Evolutionary conservation across 352 stramenopile genomes (phyloP), one percentile per base, ranked within the genome.

Genomic region (Aphanomyces invadans): DNA sequence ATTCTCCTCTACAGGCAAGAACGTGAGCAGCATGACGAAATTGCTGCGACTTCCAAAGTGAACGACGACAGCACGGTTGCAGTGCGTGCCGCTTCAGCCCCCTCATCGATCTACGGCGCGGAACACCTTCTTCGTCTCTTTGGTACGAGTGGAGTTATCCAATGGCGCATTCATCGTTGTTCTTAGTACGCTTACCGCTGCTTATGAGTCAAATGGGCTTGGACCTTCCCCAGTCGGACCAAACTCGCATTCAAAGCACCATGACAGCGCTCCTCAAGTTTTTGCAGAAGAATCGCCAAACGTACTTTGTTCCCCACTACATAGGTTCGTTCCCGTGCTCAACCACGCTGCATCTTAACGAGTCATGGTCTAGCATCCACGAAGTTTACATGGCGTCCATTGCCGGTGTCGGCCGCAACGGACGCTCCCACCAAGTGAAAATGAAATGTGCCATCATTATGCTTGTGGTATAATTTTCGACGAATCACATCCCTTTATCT

Each of bases 1-100:
- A 95, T 94, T 69, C 65, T 98, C 60, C 76, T 98, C 17, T 98
- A 98, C 67, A 79, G 80, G 19, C 85, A 95, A 71, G 91, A 98
- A 68, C 85, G 90, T 42, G 73, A 75, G 56, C 91, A 98, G 79
- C 97, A 91, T 68, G 74, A 93, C 42, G 72, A 92, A 45, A 76
- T 95, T 26, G 76, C 83, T 66, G 71, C 81, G 51, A 76, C 78
- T 42, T 42, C 53, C 71, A 88, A 49, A 19, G 19, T 53, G 48
- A 56, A 19, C 15, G 28, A 11, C 7, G 12, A 26, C 15, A 52
- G 36, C 36, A 23, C 44, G 15, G 44, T 19, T 21, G 15, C 21
- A 7, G 44, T 23, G 7, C 45, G 45, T 19, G 68, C 76, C 32
- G 77, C 83, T 46, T 77, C 75, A 62, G 78, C 77, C 36, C 76